A percentile compares a stretch with the other conserved stretches of the same genome.
phyloP scores from a whole-genome alignment of 306 rosid genomes.

The Alnus rubra region DNA sequence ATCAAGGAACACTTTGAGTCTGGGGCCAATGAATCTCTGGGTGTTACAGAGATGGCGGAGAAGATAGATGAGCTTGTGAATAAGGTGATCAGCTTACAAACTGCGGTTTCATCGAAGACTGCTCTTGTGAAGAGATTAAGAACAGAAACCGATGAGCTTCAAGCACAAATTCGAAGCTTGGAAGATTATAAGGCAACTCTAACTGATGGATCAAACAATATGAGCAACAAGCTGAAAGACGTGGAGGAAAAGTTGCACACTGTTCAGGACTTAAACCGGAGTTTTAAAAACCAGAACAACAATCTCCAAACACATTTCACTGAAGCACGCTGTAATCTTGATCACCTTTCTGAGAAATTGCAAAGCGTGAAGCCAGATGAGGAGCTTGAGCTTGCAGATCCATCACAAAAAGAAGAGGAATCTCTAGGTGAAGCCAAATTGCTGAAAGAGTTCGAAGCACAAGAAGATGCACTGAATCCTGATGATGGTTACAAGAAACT shows the following conservation, averaged over 20 bases:
- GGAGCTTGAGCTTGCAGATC: constrained; percentile 36
- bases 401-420: constrained; percentile 24
- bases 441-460: constrained; percentile 27
- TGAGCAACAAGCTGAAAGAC: constrained; percentile 54
- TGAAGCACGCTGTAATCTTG: constrained; percentile 56
- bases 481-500: constrained; percentile 15
- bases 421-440: constrained; percentile 29
- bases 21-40: constrained; percentile 46
- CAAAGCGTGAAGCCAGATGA: constrained; percentile 45
- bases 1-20: constrained; percentile 55
- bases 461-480: constrained; percentile 30
- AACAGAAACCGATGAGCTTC: constrained; percentile 71
- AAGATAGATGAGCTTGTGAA: constrained; percentile 81
- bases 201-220: constrained; percentile 44
- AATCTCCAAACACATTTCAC: constrained; percentile 61
- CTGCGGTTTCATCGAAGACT: constrained; percentile 69
- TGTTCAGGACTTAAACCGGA: constrained; percentile 52
- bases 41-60: constrained; percentile 79
- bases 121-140: constrained; percentile 65
- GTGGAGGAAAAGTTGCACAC: constrained; percentile 60
- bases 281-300: constrained; percentile 54
- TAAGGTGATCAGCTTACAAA: constrained; percentile 75
- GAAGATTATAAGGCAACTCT: constrained; percentile 64
- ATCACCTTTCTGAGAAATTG: constrained; percentile 56
- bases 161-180: constrained; percentile 54